These are phyloP conservation scores for Moricandia moricandioides DNA, from an alignment of 345 rosid genomes.

Conservation along the genomic window DNA sequence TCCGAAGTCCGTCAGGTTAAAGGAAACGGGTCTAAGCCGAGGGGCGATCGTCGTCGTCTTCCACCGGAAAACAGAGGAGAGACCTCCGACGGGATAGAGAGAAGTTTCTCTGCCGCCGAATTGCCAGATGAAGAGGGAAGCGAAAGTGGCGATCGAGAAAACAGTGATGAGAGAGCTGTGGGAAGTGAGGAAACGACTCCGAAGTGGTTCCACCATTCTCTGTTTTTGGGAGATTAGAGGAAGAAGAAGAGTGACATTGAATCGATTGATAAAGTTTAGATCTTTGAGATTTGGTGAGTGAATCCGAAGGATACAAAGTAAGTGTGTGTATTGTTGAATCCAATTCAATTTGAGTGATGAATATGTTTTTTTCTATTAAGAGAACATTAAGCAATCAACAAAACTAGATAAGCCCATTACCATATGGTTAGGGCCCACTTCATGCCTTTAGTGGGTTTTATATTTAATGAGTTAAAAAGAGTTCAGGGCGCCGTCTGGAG, in stretches of 20 bases:
- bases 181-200: constrained; percentile 60
- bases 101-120: constrained; percentile 32
- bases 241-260: background rate
- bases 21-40: constrained; percentile 47
- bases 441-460: too few species aligned
- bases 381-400: too few species aligned
- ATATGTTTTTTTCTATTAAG: too few species aligned
- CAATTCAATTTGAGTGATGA: too few species aligned
- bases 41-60: constrained; percentile 36
- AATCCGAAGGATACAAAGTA: too few species aligned
- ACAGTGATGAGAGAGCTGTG: constrained; percentile 72
- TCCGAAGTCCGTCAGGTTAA: constrained; percentile 86
- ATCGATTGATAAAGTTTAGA: background rate
- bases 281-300: constrained; percentile 13
- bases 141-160: constrained; percentile 77
- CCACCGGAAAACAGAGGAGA: constrained; percentile 44
- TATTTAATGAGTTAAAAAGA: too few species aligned
- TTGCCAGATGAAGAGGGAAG: constrained; percentile 78
- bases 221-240: background rate
- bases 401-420: too few species aligned
- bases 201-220: constrained; percentile 59
- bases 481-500: too few species aligned
- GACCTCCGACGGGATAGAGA: constrained; percentile 11
- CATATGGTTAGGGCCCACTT: too few species aligned
- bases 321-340: too few species aligned